Base-by-base conservation (phyloP, 805 yeast species). In the Clavispora phyllophila region DNA sequence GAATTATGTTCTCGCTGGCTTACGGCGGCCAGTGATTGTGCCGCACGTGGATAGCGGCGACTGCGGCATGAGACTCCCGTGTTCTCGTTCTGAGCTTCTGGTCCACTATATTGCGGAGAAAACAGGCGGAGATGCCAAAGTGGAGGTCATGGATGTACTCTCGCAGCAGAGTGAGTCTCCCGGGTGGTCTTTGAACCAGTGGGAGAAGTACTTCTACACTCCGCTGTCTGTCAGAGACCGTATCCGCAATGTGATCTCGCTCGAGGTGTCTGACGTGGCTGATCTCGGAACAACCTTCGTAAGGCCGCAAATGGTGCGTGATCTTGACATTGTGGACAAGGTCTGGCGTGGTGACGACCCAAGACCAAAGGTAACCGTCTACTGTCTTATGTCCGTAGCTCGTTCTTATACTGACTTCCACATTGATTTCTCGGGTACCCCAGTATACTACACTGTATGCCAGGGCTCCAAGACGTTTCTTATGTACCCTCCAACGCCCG, bases 371-470 rank as follows among this genome's bases (percentile, higher is more conserved):
- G 85, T 84, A 2, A 79, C 88, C 17, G 78, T 82, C 42, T 89
- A 89, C 58, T 82, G 95, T 48, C 68, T 89, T 32, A 89, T 89
- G 95, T 84, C 95, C 0, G 95, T 87, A 2, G 67, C 72, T 20
- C 78, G 82, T 46, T 80, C 93, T 2, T 89, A 77, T 58, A 89
- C 96, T 0, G 97, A 89, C 58, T 89, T 88, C 63, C 97, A 89
- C 61, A 70, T 89, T 34, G 97, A 89, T 60, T 89, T 89, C 60
- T 93, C 95, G 2, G 97, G 96, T 0, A 86, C 96, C 0, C 84
- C 93, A 1, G 97, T 89, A 5, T 89, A 87, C 58, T 89, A 89
- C 61, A 87, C 91, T 2, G 80, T 89, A 3, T 63, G 89, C 13
- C 65, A 73, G n/a, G 97, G 97, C 1, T 53, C 65, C 3, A 89